These are phyloP conservation scores for Geosmithia putterillii DNA, from an alignment of 2,329 filamentous ascomycete genomes.

Conservation along the genomic window DNA sequence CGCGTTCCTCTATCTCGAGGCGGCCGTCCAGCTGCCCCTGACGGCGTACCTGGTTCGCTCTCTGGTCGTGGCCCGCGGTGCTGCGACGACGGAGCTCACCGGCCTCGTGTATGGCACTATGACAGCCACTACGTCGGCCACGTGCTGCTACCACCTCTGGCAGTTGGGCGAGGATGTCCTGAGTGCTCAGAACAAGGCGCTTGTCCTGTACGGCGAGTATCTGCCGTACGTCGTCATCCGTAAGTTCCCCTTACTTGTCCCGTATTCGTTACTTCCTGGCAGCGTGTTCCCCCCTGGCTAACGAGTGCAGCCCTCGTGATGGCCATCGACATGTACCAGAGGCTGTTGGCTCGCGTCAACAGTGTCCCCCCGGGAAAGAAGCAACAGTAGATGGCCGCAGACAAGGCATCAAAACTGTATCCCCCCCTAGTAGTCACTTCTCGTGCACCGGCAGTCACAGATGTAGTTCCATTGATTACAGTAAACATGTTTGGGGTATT, in stretches of 20 bases:
- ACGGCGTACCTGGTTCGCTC: conserved; percentile 31
- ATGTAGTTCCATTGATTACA: too few species aligned
- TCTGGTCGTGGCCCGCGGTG: conserved; percentile 13
- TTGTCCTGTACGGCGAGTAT: conserved; percentile 35
- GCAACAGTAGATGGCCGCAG: conserved; percentile 19
- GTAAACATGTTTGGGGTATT: too few species aligned
- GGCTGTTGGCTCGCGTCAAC: conserved; percentile 32
- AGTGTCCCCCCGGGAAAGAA: conserved; percentile 23
- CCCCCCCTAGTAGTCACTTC: background rate
- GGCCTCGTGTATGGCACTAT: conserved; percentile 38
- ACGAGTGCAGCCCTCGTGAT: conserved; percentile 30
- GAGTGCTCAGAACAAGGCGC: conserved; percentile 27
- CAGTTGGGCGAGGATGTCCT: conserved; percentile 35
- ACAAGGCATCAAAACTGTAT: background rate
- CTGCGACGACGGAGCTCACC: conserved; percentile 29
- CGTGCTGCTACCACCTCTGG: conserved; percentile 37
- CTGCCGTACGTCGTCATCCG: conserved; percentile 39
- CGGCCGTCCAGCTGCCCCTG: conserved; percentile 36
- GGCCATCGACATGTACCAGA: conserved; percentile 40
- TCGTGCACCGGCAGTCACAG: too few species aligned
- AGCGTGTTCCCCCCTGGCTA: background rate
- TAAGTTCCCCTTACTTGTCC: conserved; percentile 20
- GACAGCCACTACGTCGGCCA: conserved; percentile 35
- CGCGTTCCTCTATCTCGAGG: conserved; percentile 36
- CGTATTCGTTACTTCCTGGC: background rate